phyloP scores from a whole-genome alignment of 768 basidiomycete species.

The Auricularia cornea region DNA sequence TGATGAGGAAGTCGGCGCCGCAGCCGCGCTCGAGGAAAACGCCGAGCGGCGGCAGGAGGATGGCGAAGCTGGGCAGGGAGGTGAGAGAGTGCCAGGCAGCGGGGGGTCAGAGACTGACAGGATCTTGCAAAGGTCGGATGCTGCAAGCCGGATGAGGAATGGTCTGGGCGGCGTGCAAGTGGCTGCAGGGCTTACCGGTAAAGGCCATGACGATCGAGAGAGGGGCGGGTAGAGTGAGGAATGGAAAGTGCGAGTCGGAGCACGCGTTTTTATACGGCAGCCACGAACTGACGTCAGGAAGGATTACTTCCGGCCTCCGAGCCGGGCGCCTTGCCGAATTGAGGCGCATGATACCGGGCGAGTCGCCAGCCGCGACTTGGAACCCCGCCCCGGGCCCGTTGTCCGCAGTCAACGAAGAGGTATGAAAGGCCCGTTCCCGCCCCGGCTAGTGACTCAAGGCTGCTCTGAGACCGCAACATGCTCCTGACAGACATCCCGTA shows the following conservation, averaged over 20 bases:
- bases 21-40: slow-evolving; percentile 89
- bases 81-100: slow-evolving; percentile 44
- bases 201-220: slow-evolving; percentile 44
- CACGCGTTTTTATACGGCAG: not conserved
- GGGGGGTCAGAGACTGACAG: slow-evolving; percentile 58
- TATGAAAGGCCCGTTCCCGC: no score
- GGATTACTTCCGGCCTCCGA: no score
- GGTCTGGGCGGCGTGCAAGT: not conserved
- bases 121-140: not conserved
- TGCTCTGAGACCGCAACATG: no score
- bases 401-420: no score
- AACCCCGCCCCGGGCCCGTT: no score
- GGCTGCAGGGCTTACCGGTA: slow-evolving; percentile 33
- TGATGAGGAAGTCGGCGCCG: slow-evolving; percentile 64
- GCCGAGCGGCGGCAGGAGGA: slow-evolving; percentile 73
- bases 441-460: no score
- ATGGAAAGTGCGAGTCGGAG: not conserved
- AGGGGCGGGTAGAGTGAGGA: slow-evolving; percentile 3
- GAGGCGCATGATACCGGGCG: no score
- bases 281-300: not conserved
- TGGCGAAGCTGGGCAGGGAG: slow-evolving; percentile 40
- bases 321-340: no score
- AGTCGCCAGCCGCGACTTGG: no score
- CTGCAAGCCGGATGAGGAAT: not conserved
- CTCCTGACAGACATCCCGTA: not conserved